phyloP scores from a whole-genome alignment of 306 rosid genomes.

The Potentilla sterilis region DNA sequence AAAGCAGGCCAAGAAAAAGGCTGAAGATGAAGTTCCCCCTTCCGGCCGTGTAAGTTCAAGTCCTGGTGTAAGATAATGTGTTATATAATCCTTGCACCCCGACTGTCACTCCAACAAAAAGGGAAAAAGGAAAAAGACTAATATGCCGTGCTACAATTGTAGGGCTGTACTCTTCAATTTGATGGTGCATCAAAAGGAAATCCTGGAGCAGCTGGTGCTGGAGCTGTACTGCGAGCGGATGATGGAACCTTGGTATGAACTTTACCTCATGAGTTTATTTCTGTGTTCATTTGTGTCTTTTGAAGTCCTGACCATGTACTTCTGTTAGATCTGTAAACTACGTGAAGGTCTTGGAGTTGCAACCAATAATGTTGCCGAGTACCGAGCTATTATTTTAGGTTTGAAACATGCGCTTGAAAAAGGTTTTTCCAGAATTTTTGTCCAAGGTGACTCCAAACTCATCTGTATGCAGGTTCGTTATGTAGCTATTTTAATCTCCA shows the following conservation, averaged over 20 bases:
- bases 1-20: conserved; percentile 51
- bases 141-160: conserved; percentile 23
- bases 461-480: conserved; percentile 87
- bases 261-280: conserved; percentile 23
- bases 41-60: conserved; percentile 45
- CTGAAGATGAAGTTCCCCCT: conserved; percentile 29
- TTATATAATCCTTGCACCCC: neutral
- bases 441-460: conserved; percentile 90
- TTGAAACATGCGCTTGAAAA: conserved; percentile 74
- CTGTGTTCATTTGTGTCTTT: conserved; percentile 6
- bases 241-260: conserved; percentile 77
- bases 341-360: conserved; percentile 85
- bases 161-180: conserved; percentile 68
- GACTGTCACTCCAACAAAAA: neutral
- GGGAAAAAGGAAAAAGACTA: neutral
- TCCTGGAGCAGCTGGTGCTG: conserved; percentile 95
- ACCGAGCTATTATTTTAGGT: conserved; percentile 83
- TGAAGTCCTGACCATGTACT: conserved; percentile 31
- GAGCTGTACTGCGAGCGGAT: conserved; percentile 70
- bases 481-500: neutral
- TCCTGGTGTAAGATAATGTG: neutral
- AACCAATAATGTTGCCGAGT: conserved; percentile 86
- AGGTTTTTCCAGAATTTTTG: conserved; percentile 60
- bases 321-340: conserved; percentile 66
- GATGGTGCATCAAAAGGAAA: conserved; percentile 94